Conservation (phyloP, 2,329 filamentous ascomycete species). For the Nigrograna mackinnonii region DNA sequence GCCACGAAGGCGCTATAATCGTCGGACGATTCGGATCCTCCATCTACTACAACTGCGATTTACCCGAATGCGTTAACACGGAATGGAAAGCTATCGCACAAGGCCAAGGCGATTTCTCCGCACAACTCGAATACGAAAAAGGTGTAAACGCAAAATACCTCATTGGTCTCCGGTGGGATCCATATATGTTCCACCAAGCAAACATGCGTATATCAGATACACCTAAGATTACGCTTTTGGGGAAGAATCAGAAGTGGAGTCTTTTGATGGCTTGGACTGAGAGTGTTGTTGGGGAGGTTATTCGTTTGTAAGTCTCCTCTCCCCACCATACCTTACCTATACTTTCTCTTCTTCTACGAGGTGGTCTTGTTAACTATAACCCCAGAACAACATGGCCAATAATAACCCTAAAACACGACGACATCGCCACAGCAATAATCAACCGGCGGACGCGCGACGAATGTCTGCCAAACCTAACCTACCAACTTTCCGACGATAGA, state of each 20-base stretch:
- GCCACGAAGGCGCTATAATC: conserved; percentile 57
- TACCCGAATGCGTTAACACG: conserved; percentile 53
- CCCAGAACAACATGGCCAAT: conserved; percentile 51
- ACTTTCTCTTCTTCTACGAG: conserved; percentile 4
- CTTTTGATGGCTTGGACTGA: conserved; percentile 62
- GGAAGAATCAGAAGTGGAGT: conserved; percentile 48
- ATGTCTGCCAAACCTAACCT: conserved; percentile 53
- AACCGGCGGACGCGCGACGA: conserved; percentile 56
- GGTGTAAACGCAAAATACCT: conserved; percentile 57
- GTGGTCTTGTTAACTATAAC: background rate
- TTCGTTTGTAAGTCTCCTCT: no score
- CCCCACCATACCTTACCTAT: no score
- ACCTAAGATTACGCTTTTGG: conserved; percentile 49
- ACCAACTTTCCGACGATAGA: conserved; percentile 45
- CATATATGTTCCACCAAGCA: conserved; percentile 66
- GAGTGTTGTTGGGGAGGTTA: conserved; percentile 55
- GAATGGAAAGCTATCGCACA: conserved; percentile 63
- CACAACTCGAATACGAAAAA: conserved; percentile 55
- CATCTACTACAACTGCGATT: conserved; percentile 66
- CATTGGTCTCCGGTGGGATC: conserved; percentile 55
- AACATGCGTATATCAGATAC: conserved; percentile 56
- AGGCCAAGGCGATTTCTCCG: conserved; percentile 52
- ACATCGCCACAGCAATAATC: conserved; percentile 54
- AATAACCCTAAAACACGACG: conserved; percentile 55
- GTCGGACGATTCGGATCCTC: conserved; percentile 61